Percentiles rank a stretch among this genome's conserved stretches.
Evolutionary conservation across 2,329 filamentous ascomycete genomes (phyloP).

Genomic region (Thelonectria discophora): DNA sequence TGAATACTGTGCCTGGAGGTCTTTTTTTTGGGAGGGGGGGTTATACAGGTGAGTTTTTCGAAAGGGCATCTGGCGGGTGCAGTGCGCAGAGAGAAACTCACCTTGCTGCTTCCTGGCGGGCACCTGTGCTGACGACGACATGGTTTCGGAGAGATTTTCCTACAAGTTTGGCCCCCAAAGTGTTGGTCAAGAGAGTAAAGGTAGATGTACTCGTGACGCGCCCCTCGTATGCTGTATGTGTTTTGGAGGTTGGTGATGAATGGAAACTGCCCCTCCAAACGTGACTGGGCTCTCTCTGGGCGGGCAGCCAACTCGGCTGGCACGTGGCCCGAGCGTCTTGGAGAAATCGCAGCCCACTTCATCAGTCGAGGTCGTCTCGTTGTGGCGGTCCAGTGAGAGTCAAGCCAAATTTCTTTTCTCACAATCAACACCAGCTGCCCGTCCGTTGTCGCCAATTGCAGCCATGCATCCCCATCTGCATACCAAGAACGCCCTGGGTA

Average conservation of each 20-base stretch:
- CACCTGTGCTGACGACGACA: conserved; percentile 62
- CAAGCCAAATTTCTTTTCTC: conserved; percentile 32
- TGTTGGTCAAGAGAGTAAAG: neutral
- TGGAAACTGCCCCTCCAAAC: conserved; percentile 37
- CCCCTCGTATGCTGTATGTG: conserved; percentile 5
- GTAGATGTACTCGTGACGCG: conserved; percentile 11
- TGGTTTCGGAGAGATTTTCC: conserved; percentile 36
- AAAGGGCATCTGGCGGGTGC: conserved; percentile 16
- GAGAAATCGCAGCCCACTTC: conserved; percentile 21
- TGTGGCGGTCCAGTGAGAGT: neutral
- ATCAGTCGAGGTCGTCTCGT: neutral
- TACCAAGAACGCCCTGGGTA: conserved; percentile 90
- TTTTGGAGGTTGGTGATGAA: conserved; percentile 27
- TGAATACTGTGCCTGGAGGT: conserved; percentile 81
- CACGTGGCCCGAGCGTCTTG: conserved; percentile 45
- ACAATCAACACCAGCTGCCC: conserved; percentile 20
- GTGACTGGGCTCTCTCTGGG: conserved; percentile 6
- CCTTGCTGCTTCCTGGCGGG: conserved; percentile 79
- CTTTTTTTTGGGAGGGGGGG: conserved; percentile 53
- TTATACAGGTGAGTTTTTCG: conserved; percentile 24
- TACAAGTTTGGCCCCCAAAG: too few species aligned
- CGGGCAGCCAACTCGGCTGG: conserved; percentile 26
- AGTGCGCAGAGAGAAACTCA: conserved; percentile 45
- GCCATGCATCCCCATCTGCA: conserved; percentile 98
- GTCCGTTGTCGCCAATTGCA: conserved; percentile 23